Percentiles rank a stretch among this genome's conserved stretches.
Evolutionary conservation across 1,284 basidiomycete species (phyloP).

Genomic region (Volvariella volvacea): DNA sequence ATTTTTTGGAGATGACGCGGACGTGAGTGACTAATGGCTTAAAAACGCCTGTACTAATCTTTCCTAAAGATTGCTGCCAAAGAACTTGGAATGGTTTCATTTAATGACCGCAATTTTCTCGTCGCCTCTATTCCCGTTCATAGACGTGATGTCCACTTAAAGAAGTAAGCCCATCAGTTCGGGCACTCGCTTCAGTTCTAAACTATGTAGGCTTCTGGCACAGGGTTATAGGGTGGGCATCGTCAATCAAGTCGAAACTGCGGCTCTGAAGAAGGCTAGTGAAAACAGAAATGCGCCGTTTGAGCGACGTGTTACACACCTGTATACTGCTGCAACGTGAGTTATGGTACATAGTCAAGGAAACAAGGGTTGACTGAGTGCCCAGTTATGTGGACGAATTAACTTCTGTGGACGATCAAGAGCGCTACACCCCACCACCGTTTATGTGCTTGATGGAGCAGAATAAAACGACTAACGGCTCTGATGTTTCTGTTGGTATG

Average conservation of each 20-base stretch:
- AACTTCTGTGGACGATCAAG: slow-evolving; percentile 60
- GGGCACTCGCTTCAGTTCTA: slow-evolving; percentile 2
- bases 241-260: slow-evolving; percentile 90
- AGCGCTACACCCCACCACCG: slow-evolving; percentile 47
- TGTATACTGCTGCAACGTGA: slow-evolving; percentile 89
- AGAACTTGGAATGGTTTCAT: slow-evolving; percentile 80
- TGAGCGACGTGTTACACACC: slow-evolving; percentile 69
- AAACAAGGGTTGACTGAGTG: slow-evolving; percentile 7
- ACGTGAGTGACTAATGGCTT: slow-evolving; percentile 31
- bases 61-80: slow-evolving; percentile 59
- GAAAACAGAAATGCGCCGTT: slow-evolving; percentile 83
- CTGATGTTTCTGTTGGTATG: slow-evolving; percentile 59
- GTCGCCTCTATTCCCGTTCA: slow-evolving; percentile 82
- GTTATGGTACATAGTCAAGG: slow-evolving; percentile 21
- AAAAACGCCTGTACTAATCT: slow-evolving; percentile 4
- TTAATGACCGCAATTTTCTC: slow-evolving; percentile 72
- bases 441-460: slow-evolving; percentile 75
- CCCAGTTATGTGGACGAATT: slow-evolving; percentile 69
- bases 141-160: slow-evolving; percentile 80
- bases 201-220: slow-evolving; percentile 61
- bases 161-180: slow-evolving; percentile 52
- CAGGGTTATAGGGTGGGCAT: slow-evolving; percentile 89
- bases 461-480: slow-evolving; percentile 32
- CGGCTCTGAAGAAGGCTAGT: slow-evolving; percentile 88
- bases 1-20: slow-evolving; percentile 89